Evolutionary conservation across 129 eudicot genomes (phyloP).

Genomic region (Arctium lappa): DNA sequence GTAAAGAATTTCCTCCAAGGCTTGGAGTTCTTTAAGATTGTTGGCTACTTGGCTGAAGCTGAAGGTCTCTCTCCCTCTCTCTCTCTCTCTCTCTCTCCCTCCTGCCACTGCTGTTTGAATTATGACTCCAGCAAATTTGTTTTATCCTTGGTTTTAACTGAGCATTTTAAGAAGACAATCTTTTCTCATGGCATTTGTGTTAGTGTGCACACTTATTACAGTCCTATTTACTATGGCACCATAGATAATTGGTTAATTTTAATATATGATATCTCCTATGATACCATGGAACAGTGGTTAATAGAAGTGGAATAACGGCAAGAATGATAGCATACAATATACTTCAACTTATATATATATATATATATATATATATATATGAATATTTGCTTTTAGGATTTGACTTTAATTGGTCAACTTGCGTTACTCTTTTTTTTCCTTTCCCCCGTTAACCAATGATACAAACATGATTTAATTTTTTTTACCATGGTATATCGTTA

Average conservation of each 20-base stretch:
- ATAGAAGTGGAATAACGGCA: neutral
- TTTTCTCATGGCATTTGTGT: neutral
- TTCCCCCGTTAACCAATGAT: too few relatives aligned
- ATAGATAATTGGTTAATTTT: neutral
- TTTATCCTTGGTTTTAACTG: neutral
- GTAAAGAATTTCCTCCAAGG: conserved; percentile 79
- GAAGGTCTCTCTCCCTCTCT: conserved; percentile 57
- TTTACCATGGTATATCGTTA: too few relatives aligned
- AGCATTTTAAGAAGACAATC: neutral
- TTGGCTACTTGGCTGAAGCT: conserved; percentile 83
- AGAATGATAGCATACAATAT: neutral
- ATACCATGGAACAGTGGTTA: neutral
- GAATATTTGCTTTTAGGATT: too few relatives aligned
- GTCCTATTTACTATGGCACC: neutral
- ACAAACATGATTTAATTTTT: too few relatives aligned
- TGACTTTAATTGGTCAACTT: too few relatives aligned
- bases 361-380: too few relatives aligned
- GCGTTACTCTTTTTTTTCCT: too few relatives aligned
- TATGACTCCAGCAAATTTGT: neutral
- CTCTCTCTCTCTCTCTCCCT: neutral
- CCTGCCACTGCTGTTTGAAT: neutral
- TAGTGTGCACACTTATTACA: neutral
- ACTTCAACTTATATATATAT: neutral
- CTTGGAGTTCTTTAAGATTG: conserved; percentile 70
- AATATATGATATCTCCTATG: neutral